Evolutionary conservation across 345 rosid species (phyloP), one percentile per base, ranked within the genome.

Genomic region (Lagerstroemia speciosa): DNA sequence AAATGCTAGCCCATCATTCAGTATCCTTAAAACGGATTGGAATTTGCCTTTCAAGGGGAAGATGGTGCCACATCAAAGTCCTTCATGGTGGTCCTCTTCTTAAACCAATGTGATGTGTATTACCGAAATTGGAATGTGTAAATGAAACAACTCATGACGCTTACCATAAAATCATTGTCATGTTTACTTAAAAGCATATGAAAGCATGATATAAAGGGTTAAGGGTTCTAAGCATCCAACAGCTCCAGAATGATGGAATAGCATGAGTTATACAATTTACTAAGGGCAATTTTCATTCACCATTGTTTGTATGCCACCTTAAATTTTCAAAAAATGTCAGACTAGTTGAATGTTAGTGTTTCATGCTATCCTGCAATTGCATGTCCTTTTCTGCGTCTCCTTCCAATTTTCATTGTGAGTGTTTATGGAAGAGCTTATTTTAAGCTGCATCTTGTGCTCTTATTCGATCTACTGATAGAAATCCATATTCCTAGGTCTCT

Each of bases 401-500:
- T 41, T 41, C 16, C 46, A 41, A 41, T 41, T 41, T 41, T 41
- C 2, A 16, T 41, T 41, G 10, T 16, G 2, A 41, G 10, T 0
- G 46, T 14, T 41, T 41, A 14, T 41, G 46, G 14, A 41, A 41
- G 14, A 41, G 2, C 10, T 41, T 41, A 41, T 41, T 38, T 41
- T 41, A n/a, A 41, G 46, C 6, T 50, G 57, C n/a, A 7, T 22
- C 2, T 50, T 57, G 15, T 0, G 19, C 63, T 58, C 63, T 30
- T 20, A 29, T 53, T 1, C 30, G 5, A 58, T 58, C 33, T 58
- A 19, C 34, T 58, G 32, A 58, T 27, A 20, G 34, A 58, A 58
- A 58, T 19, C 29, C 63, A n/a, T 58, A 2, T 29, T n/a, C 71
- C 78, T 86, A 94, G 97, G 72, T 85, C 91, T 43, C 82, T 89